Evolutionary conservation across 106 monocot species (phyloP).

Genomic region (Acorus gramineus): DNA sequence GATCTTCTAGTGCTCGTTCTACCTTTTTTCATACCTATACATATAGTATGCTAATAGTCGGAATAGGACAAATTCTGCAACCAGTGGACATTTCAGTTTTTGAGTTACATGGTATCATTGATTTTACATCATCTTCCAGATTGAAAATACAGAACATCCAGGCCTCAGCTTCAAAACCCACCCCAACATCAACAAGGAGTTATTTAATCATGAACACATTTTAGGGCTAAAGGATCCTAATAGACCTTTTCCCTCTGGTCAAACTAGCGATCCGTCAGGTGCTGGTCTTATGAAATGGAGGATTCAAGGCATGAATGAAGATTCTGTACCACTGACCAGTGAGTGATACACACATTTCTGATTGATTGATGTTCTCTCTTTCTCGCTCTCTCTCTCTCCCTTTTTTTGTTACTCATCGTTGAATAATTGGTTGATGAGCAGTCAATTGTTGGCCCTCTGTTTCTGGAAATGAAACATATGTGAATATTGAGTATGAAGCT

Average conservation of each 20-base stretch:
- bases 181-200: conserved; percentile 95
- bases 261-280: conserved; percentile 36
- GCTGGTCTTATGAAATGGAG: conserved; percentile 93
- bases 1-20: background rate
- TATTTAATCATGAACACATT: conserved; percentile 75
- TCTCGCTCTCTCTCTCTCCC: background rate
- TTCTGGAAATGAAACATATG: conserved; percentile 91
- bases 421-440: conserved; percentile 9
- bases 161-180: conserved; percentile 92
- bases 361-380: background rate
- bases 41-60: too few species aligned
- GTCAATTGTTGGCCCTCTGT: conserved; percentile 98
- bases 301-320: conserved; percentile 88
- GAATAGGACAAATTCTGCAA: too few species aligned
- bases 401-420: background rate
- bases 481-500: conserved; percentile 98
- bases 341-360: background rate
- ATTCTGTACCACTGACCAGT: conserved; percentile 80
- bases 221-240: conserved; percentile 87
- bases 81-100: too few species aligned
- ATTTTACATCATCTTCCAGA: conserved; percentile 21
- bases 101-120: too few species aligned
- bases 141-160: conserved; percentile 68
- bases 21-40: background rate
- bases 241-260: conserved; percentile 87